A percentile compares a stretch with the other conserved stretches of the same genome.
Evolutionary conservation across 1,284 basidiomycete genomes (phyloP).

Genomic region (Moesziomyces parantarcticus): DNA sequence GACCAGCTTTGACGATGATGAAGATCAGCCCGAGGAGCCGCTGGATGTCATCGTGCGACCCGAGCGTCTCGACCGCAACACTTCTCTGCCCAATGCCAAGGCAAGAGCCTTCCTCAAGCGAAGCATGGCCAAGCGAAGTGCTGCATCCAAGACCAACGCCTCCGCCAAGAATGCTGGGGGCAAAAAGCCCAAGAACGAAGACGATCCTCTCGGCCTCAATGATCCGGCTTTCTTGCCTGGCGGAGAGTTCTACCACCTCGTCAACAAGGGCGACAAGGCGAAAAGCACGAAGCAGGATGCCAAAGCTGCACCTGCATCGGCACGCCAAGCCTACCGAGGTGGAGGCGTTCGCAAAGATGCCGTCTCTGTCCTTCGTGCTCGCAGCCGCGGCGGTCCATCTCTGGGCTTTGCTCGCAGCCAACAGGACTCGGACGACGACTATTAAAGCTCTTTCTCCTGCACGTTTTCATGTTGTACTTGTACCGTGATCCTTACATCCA

Average conservation of each 20-base stretch:
- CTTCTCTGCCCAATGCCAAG: constrained; percentile 49
- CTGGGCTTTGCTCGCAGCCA: constrained; percentile 46
- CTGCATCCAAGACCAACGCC: constrained; percentile 3
- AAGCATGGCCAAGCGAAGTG: constrained; percentile 13
- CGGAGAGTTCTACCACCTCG: constrained; percentile 53
- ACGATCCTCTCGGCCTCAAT: constrained; percentile 62
- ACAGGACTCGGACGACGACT: constrained; percentile 27
- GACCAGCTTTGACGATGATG: constrained; percentile 47
- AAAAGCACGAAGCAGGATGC: constrained; percentile 18
- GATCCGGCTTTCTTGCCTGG: constrained; percentile 61
- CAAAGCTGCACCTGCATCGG: constrained; percentile 7
- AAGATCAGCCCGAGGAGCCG: constrained; percentile 18
- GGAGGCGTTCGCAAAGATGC: constrained; percentile 40
- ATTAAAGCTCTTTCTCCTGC: constrained; percentile 1
- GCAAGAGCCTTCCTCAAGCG: constrained; percentile 55
- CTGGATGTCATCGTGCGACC: constrained; percentile 39
- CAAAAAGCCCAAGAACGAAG: constrained; percentile 23
- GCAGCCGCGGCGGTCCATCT: constrained; percentile 37
- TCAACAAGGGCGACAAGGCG: constrained; percentile 34
- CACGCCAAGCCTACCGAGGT: constrained; percentile 40
- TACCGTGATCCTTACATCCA: constrained; percentile 3
- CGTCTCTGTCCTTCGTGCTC: constrained; percentile 33
- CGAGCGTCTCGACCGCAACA: constrained; percentile 33
- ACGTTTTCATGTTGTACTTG: constrained; percentile 15
- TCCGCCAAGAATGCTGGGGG: constrained; percentile 6